Evolutionary conservation across 2,329 filamentous ascomycete genomes (phyloP), one percentile per base, ranked within the genome.

Genomic region (Exophiala calicioides): DNA sequence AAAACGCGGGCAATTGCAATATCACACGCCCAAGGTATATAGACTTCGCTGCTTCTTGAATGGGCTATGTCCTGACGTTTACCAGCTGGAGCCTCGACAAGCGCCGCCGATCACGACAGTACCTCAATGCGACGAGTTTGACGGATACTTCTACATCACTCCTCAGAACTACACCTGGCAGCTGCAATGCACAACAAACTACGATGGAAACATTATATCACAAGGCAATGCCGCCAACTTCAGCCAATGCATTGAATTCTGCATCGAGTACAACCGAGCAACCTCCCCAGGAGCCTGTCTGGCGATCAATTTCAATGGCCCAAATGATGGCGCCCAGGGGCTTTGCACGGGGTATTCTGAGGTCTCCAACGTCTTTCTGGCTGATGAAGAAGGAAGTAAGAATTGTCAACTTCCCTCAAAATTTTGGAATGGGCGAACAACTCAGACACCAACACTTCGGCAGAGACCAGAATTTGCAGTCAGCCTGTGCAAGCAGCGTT

Each of bases 321-420:
- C 50, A 9, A 44, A 35, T 26, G 32, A 26, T n/a, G 43, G 36
- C 3, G 40, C 43, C 3, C 24, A 32, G 12, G 47, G 47, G 26
- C 27, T 40, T n/a, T 56, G 50, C 29, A 53, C 47, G 16, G 36
- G 39, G 16, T 56, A 43, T 27, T 46, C 43, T 19, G 50, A 50
- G 13, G 46, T 56, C 9, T 18, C 30, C 12, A 29, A 37, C n/a
- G 29, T 47, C 8, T 15, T 39, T 3, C 23, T 48, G 18, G 53
- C 47, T 10, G 33, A 40, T 31, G 53, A 56, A 47, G 47, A 51
- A 44, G 53, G 50, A 42, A 44, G 48, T 49, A 44, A 44, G 52
- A 21, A 16, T 35, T 18, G 30, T 35, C 20, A 13, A 18, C 15
- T 26, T 26, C 26, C 3, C 3, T 3, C 12, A 21, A 15, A 27